A percentile compares a stretch with the other conserved stretches of the same genome.
Evolutionary conservation across 495 filamentous ascomycete species (phyloP).

Genomic region (Immersiella caudata): DNA sequence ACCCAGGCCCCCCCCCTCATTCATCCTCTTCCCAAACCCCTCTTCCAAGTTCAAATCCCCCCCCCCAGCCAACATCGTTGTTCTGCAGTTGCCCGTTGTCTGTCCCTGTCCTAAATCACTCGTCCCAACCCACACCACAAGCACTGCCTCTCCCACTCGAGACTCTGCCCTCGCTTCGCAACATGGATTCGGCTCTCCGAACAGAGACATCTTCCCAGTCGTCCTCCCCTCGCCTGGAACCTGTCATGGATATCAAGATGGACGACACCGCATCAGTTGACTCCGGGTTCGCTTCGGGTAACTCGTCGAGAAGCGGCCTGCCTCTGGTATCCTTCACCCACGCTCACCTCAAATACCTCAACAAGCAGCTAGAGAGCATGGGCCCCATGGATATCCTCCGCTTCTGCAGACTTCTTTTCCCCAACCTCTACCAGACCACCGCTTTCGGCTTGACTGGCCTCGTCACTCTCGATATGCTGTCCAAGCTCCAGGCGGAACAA

Average conservation of each 20-base stretch:
- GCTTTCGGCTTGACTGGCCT: conserved; percentile 94
- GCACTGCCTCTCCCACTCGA: conserved; percentile 5
- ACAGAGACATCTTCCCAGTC: conserved; percentile 35
- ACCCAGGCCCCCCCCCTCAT: conserved; percentile 26
- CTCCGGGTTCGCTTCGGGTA: conserved; percentile 86
- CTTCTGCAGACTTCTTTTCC: conserved; percentile 90
- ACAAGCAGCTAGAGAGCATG: conserved; percentile 81
- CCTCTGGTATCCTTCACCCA: conserved; percentile 76
- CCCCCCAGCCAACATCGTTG: not conserved
- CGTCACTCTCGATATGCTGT: conserved; percentile 92
- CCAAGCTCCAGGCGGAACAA: conserved; percentile 73
- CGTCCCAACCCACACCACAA: not conserved
- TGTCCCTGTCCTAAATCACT: conserved; percentile 2
- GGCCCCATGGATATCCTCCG: conserved; percentile 77
- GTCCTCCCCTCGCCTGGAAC: conserved; percentile 39
- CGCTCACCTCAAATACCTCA: conserved; percentile 86
- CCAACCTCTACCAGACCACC: conserved; percentile 93
- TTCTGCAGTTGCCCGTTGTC: not conserved
- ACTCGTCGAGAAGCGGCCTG: conserved; percentile 53
- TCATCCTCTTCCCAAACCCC: conserved; percentile 10
- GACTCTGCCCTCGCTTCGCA: conserved; percentile 15
- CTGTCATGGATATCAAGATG: conserved; percentile 29
- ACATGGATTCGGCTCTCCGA: conserved; percentile 34
- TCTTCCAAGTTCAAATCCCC: not conserved
- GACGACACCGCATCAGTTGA: conserved; percentile 58